Evolutionary conservation across 805 yeast genomes (phyloP).

Genomic region (Wickerhamomyces kurtzmanii): DNA sequence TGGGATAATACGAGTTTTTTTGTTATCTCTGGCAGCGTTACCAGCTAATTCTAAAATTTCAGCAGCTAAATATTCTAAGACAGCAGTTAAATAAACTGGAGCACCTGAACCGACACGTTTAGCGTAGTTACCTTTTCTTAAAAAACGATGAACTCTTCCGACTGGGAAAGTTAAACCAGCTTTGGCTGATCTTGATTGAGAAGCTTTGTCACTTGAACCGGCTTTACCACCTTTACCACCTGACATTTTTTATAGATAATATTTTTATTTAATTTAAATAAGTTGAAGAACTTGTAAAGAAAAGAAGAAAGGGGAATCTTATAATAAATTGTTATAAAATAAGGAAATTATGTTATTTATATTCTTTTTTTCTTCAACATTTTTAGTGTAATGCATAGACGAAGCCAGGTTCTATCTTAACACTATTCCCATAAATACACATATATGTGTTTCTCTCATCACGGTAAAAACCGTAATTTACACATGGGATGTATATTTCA

Average conservation of each 20-base stretch:
- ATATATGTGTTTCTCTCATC: too few species aligned
- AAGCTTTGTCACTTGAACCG: slow-evolving; percentile 88
- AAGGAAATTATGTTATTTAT: too few species aligned
- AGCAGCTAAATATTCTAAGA: slow-evolving; percentile 72
- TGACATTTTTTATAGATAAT: slow-evolving; percentile 43
- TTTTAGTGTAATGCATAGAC: too few species aligned
- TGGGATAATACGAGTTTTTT: slow-evolving; percentile 81
- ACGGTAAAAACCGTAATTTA: too few species aligned
- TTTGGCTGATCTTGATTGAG: slow-evolving; percentile 96
- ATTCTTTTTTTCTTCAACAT: too few species aligned
- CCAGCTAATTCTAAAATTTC: slow-evolving; percentile 81
- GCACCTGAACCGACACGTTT: slow-evolving; percentile 92
- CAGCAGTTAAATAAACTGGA: slow-evolving; percentile 76
- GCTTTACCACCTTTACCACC: slow-evolving; percentile 80
- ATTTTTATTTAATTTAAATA: slow-evolving; percentile 3
- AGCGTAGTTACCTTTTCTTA: slow-evolving; percentile 74
- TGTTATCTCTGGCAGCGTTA: slow-evolving; percentile 81
- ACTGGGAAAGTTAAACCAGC: slow-evolving; percentile 99
- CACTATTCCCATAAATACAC: too few species aligned
- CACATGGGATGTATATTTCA: too few species aligned
- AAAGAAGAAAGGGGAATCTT: too few species aligned
- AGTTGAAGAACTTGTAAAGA: too few species aligned
- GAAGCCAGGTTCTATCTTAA: too few species aligned
- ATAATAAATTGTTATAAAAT: too few species aligned
- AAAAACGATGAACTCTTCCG: slow-evolving; percentile 82